A percentile compares a stretch with the other conserved stretches of the same genome.
Evolutionary conservation across 2,329 filamentous ascomycete genomes (phyloP).

Genomic region (Fusarium sp.): DNA sequence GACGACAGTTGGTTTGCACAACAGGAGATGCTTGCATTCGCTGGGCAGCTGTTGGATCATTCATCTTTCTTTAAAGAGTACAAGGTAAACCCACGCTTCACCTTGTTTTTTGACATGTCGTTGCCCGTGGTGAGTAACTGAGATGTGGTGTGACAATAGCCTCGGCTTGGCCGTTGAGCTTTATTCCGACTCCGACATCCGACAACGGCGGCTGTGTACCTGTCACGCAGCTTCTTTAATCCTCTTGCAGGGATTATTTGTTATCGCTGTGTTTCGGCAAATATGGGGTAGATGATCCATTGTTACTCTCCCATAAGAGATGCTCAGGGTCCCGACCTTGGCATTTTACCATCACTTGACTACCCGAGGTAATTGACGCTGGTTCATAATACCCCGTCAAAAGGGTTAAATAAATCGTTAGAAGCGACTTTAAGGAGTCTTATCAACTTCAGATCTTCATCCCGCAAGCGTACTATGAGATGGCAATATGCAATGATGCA

Average conservation of each 20-base stretch:
- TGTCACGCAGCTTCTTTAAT: background rate
- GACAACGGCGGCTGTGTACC: background rate
- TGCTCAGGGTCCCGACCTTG: background rate
- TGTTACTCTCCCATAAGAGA: background rate
- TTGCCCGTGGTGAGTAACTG: background rate
- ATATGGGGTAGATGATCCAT: background rate
- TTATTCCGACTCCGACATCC: background rate
- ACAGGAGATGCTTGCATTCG: background rate
- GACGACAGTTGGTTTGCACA: slow-evolving; percentile 3
- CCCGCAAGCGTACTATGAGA: background rate
- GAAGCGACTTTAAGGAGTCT: background rate
- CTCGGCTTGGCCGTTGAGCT: background rate
- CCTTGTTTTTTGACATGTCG: background rate
- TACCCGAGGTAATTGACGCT: background rate
- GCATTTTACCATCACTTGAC: background rate
- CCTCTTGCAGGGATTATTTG: background rate
- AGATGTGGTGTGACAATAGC: background rate
- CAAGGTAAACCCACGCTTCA: background rate
- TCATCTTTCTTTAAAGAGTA: background rate
- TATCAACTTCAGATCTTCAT: background rate
- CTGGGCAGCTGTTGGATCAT: background rate
- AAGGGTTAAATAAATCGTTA: background rate
- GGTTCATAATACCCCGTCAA: background rate
- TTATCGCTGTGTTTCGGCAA: background rate
- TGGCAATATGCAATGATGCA: background rate